Percentiles rank a stretch among this genome's conserved stretches.
phyloP scores from a whole-genome alignment of 805 yeast genomes.

The Lachancea cidri region DNA sequence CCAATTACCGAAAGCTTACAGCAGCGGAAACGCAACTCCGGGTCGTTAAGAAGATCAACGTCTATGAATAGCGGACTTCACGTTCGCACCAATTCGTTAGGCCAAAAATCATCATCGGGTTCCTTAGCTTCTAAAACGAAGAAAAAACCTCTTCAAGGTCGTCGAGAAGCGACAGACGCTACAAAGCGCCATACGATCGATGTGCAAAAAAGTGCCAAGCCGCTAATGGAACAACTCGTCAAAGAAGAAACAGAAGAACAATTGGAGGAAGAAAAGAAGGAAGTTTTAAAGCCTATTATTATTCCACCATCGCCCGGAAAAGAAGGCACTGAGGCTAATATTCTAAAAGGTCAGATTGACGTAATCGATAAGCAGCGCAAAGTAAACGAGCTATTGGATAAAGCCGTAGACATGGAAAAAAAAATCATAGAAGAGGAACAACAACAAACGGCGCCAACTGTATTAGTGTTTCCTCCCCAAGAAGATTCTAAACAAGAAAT shows the following conservation, averaged over 20 bases:
- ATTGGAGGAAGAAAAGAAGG: conserved; percentile 12
- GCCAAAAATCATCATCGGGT: conserved; percentile 11
- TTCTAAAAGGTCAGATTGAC: conserved; percentile 1
- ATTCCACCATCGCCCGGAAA: conserved; percentile 5
- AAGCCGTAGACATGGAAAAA: conserved; percentile 6
- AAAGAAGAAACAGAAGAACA: conserved; percentile 27
- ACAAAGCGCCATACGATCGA: not conserved
- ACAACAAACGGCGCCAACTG: not conserved
- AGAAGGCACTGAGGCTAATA: not conserved
- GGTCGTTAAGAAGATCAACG: conserved; percentile 12
- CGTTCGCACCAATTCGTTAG: conserved; percentile 6
- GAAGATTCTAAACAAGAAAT: conserved; percentile 19
- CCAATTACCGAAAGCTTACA: conserved; percentile 38
- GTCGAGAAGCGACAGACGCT: conserved; percentile 1
- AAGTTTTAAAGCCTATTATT: conserved; percentile 10
- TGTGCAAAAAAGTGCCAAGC: conserved; percentile 5
- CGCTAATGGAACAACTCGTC: conserved; percentile 21
- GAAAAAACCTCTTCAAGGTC: not conserved
- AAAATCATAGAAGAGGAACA: not conserved
- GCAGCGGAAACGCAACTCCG: conserved; percentile 14
- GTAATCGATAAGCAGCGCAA: conserved; percentile 4
- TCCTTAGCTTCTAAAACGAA: conserved; percentile 9
- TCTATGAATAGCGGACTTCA: conserved; percentile 11
- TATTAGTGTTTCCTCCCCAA: not conserved
- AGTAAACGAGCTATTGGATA: conserved; percentile 7